A percentile compares a stretch with the other conserved stretches of the same genome.
These are phyloP conservation scores for Elaphomyces granulatus DNA, from an alignment of 495 filamentous ascomycete species.

Conservation along the genomic window DNA sequence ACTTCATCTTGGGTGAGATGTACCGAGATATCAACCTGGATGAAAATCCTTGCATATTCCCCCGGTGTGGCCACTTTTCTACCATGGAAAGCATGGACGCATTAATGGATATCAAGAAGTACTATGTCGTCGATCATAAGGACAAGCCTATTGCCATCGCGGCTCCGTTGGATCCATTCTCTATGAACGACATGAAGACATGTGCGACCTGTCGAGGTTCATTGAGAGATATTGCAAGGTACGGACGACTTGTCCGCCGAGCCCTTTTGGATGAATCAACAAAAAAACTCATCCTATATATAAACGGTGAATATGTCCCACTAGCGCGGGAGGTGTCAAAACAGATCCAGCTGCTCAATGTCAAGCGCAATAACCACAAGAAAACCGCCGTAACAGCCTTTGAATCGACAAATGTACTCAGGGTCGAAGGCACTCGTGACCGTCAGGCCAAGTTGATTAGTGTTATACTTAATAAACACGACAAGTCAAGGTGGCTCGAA, in stretches of 20 bases:
- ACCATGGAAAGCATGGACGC: conserved; percentile 49
- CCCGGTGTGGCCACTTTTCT: conserved; percentile 51
- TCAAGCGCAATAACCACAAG: conserved; percentile 6
- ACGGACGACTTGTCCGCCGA: conserved; percentile 49
- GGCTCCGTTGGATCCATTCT: conserved; percentile 34
- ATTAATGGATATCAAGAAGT: conserved; percentile 43
- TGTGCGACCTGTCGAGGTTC: conserved; percentile 53
- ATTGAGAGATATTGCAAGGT: conserved; percentile 47
- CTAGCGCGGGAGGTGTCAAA: conserved; percentile 28
- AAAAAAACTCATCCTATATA: conserved; percentile 46
- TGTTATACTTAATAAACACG: conserved; percentile 1
- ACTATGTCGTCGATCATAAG: conserved; percentile 35
- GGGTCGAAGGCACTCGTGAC: conserved; percentile 7
- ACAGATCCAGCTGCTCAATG: conserved; percentile 16
- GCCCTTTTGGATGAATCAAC: conserved; percentile 52
- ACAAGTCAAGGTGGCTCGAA: conserved; percentile 20
- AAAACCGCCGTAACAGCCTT: neutral
- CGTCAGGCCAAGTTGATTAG: conserved; percentile 4
- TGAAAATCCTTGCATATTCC: conserved; percentile 45
- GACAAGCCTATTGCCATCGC: conserved; percentile 31
- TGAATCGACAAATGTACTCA: conserved; percentile 4
- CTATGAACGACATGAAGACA: conserved; percentile 35
- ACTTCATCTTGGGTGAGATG: conserved; percentile 33
- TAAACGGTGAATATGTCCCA: conserved; percentile 33
- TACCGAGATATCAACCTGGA: conserved; percentile 46